These are phyloP conservation scores for Amoebophrya sp. DNA, from an alignment of 169 alveolate genomes.

Conservation along the genomic window DNA sequence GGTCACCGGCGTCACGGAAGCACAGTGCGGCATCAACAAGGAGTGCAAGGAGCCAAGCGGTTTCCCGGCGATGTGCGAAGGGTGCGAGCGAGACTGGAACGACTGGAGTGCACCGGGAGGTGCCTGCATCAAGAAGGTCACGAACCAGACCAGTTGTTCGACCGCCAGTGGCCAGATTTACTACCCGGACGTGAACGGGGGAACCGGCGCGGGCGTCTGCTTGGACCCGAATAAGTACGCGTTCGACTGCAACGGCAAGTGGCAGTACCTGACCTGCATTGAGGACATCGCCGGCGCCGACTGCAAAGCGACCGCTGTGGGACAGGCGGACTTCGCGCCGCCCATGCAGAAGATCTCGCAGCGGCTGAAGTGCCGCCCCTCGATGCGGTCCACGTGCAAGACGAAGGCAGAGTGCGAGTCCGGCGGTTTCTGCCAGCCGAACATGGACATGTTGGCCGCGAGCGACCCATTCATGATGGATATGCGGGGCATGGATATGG, in stretches of 20 bases:
- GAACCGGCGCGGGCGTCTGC: constrained; percentile 11
- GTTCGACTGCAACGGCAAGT: neutral
- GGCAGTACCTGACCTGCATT: neutral
- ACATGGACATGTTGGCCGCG: neutral
- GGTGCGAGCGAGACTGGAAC: neutral
- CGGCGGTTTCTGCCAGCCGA: neutral
- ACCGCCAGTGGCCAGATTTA: neutral
- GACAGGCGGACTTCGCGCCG: neutral
- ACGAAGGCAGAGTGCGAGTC: neutral
- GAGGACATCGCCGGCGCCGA: neutral
- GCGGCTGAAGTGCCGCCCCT: neutral
- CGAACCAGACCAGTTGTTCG: neutral
- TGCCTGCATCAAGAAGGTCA: neutral
- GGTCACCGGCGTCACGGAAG: neutral
- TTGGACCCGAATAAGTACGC: neutral
- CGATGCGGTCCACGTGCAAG: neutral
- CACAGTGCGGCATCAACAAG: neutral
- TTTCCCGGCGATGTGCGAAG: neutral
- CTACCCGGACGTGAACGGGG: neutral
- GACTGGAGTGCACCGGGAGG: neutral
- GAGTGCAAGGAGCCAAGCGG: neutral
- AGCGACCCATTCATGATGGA: neutral
- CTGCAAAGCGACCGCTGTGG: neutral
- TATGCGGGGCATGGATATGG: neutral
- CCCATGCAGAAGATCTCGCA: neutral